Percentiles rank a stretch among this genome's conserved stretches.
These are phyloP conservation scores for Phytophthora megakarya DNA, from an alignment of 352 stramenopile species.

Conservation along the genomic window DNA sequence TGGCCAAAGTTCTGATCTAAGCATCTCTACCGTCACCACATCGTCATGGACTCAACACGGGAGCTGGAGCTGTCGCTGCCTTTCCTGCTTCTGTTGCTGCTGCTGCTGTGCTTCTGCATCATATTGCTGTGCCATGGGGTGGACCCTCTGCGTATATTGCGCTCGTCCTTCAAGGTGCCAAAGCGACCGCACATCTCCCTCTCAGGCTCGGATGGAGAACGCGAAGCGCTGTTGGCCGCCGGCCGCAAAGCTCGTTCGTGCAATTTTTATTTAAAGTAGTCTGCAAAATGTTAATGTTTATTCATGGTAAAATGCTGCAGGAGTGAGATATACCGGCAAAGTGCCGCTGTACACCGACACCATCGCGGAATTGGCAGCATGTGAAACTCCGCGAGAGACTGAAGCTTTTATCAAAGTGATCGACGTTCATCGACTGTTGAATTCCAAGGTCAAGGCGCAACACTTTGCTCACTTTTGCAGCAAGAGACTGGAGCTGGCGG, in stretches of 20 bases:
- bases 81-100: conserved; percentile 43
- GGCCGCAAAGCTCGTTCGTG: conserved; percentile 46
- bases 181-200: conserved; percentile 26
- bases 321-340: conserved; percentile 60
- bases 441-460: conserved; percentile 74
- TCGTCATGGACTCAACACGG: conserved; percentile 18
- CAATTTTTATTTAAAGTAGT: neutral
- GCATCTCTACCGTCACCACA: conserved; percentile 11
- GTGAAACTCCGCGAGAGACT: conserved; percentile 45
- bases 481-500: conserved; percentile 42
- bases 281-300: conserved; percentile 6
- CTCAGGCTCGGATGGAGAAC: conserved; percentile 51
- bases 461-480: conserved; percentile 71
- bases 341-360: conserved; percentile 74
- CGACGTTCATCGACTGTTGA: conserved; percentile 56
- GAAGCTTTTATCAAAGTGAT: conserved; percentile 71
- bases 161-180: conserved; percentile 63
- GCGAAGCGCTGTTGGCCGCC: conserved; percentile 51
- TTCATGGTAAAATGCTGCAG: conserved; percentile 17
- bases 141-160: conserved; percentile 63
- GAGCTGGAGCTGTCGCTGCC: conserved; percentile 50
- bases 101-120: conserved; percentile 55
- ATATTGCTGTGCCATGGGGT: conserved; percentile 61
- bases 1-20: too few relatives aligned
- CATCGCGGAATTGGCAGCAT: conserved; percentile 51